Conservation (phyloP, 176 grass and related monocot species). For the Microstegium vimineum region DNA sequence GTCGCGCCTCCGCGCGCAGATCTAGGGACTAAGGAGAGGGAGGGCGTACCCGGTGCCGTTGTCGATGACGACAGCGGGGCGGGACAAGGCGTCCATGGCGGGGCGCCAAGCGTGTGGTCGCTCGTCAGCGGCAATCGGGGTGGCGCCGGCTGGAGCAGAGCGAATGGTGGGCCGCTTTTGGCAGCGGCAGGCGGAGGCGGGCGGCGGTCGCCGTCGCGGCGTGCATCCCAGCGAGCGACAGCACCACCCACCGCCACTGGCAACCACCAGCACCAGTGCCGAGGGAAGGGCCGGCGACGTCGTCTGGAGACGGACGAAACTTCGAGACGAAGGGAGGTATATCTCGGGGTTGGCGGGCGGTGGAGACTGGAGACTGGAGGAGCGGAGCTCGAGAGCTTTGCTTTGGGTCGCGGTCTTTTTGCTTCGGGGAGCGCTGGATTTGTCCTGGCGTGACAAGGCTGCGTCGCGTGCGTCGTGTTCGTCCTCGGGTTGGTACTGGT, state of each 20-base stretch:
- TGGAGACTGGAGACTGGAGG: neutral
- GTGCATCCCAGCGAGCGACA: constrained; percentile 21
- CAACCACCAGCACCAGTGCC: neutral
- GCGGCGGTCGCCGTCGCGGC: constrained; percentile 28
- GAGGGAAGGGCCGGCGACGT: neutral
- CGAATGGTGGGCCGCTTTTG: neutral
- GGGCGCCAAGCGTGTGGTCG: neutral
- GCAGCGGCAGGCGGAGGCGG: constrained; percentile 1
- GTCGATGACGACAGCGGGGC: constrained; percentile 95
- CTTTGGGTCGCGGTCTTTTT: neutral
- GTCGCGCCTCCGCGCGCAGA: constrained; percentile 9
- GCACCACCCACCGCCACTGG: constrained; percentile 30
- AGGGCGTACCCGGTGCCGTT: constrained; percentile 80
- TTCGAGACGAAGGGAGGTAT: constrained; percentile 21
- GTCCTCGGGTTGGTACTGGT: constrained; percentile 11
- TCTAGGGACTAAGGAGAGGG: neutral
- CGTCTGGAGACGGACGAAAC: neutral
- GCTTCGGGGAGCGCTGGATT: constrained; percentile 23
- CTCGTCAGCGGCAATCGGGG: neutral
- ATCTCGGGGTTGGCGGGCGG: neutral
- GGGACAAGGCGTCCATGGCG: constrained; percentile 67
- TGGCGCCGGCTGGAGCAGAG: neutral
- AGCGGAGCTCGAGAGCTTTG: neutral
- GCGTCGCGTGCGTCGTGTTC: constrained; percentile 4
- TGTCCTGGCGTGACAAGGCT: constrained; percentile 9